A percentile compares a stretch with the other conserved stretches of the same genome.
Conservation (phyloP, 495 filamentous ascomycete genomes). For the Rhypophila decipiens region DNA sequence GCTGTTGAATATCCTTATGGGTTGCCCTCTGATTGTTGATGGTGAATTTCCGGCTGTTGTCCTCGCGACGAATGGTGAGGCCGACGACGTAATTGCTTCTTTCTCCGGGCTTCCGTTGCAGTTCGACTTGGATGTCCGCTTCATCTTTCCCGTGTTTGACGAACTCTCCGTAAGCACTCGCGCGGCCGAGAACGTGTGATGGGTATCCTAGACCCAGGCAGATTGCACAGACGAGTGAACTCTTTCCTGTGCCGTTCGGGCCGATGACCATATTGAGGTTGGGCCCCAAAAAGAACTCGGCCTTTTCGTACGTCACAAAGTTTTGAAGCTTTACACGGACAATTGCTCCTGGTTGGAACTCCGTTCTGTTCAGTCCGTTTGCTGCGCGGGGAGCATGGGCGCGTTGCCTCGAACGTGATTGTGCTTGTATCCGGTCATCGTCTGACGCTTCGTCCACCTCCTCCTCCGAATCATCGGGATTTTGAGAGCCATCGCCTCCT, state of each 20-base stretch:
- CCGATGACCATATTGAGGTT: slow-evolving; percentile 98
- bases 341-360: slow-evolving; percentile 77
- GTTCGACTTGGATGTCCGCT: slow-evolving; percentile 83
- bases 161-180: slow-evolving; percentile 79
- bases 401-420: slow-evolving; percentile 14
- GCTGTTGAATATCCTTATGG: slow-evolving; percentile 52
- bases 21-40: slow-evolving; percentile 56
- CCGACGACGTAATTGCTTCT: slow-evolving; percentile 63
- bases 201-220: slow-evolving; percentile 86
- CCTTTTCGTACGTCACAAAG: slow-evolving; percentile 91
- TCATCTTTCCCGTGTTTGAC: slow-evolving; percentile 81
- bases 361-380: slow-evolving; percentile 7
- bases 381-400: slow-evolving; percentile 1
- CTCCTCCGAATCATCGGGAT: slow-evolving; percentile 2
- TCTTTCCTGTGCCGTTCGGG: slow-evolving; percentile 96
- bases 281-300: slow-evolving; percentile 83
- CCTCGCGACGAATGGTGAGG: slow-evolving; percentile 70
- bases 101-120: slow-evolving; percentile 51
- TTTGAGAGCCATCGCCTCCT: slow-evolving; percentile 10
- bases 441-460: slow-evolving; percentile 10
- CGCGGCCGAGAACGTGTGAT: slow-evolving; percentile 77
- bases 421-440: slow-evolving; percentile 10
- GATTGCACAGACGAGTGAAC: slow-evolving; percentile 94
- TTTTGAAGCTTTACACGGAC: slow-evolving; percentile 80
- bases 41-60: slow-evolving; percentile 69